Evolutionary conservation across 2,329 filamentous ascomycete species (phyloP).

Genomic region (Aureobasidium uvarum): DNA sequence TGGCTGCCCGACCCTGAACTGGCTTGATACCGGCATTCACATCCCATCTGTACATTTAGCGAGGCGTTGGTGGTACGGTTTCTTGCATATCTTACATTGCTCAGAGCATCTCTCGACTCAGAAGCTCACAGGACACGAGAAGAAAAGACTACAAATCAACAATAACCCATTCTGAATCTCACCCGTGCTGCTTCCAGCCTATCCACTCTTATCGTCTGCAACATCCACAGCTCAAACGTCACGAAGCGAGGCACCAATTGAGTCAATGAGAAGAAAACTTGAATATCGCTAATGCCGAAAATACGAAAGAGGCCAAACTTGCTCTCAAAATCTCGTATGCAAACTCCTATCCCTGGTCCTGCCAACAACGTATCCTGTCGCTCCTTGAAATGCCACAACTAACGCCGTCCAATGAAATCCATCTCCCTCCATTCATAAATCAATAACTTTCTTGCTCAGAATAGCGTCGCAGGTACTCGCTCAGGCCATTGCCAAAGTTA

Average conservation of each 20-base stretch:
- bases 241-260: neutral
- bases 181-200: neutral
- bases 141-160: neutral
- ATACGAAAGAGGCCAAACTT: conserved; percentile 3
- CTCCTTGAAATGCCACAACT: conserved; percentile 3
- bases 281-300: conserved; percentile 15
- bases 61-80: conserved; percentile 25
- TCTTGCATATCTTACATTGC: neutral
- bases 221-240: neutral
- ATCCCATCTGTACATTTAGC: conserved; percentile 19
- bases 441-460: conserved; percentile 21
- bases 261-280: neutral
- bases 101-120: neutral
- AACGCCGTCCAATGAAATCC: neutral
- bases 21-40: conserved; percentile 21
- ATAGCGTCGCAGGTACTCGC: conserved; percentile 24
- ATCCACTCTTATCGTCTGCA: neutral
- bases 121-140: neutral
- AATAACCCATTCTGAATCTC: neutral
- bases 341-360: neutral
- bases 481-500: conserved; percentile 15
- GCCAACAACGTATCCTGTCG: neutral
- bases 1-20: conserved; percentile 50
- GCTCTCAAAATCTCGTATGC: conserved; percentile 10
- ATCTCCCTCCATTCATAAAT: neutral